These are phyloP conservation scores for Alternaria gaisen DNA, from an alignment of 2,329 filamentous ascomycete genomes.

Conservation along the genomic window DNA sequence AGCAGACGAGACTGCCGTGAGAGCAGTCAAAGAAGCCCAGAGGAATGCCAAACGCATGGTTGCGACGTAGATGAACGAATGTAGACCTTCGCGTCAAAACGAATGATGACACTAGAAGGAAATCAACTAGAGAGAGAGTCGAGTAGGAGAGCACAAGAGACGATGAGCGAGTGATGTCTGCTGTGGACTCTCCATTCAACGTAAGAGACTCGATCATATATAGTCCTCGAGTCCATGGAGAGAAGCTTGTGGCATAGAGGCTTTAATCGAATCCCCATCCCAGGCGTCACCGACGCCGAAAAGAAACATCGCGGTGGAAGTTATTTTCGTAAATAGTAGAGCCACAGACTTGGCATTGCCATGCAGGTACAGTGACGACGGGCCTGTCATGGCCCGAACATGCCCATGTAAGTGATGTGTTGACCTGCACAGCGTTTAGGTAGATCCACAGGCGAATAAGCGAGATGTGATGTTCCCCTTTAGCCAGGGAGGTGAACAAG, in stretches of 20 bases:
- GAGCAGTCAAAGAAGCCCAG: constrained; percentile 1
- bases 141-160: neutral
- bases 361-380: neutral
- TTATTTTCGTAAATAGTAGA: neutral
- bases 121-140: neutral
- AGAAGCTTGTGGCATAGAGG: neutral
- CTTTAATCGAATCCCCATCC: neutral
- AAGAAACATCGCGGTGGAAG: neutral
- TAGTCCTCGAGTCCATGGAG: neutral
- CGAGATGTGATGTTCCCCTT: neutral
- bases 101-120: constrained; percentile 3
- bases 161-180: neutral
- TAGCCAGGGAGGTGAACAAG: neutral
- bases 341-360: neutral
- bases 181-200: neutral
- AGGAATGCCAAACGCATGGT: neutral
- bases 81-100: neutral
- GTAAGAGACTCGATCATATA: neutral
- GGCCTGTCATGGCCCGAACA: neutral
- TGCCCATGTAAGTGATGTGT: neutral
- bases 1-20: neutral
- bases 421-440: neutral
- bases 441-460: neutral
- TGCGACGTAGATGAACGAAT: neutral
- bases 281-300: neutral